These are phyloP conservation scores for Starmerella cellae DNA, from an alignment of 805 yeast genomes.

Conservation along the genomic window DNA sequence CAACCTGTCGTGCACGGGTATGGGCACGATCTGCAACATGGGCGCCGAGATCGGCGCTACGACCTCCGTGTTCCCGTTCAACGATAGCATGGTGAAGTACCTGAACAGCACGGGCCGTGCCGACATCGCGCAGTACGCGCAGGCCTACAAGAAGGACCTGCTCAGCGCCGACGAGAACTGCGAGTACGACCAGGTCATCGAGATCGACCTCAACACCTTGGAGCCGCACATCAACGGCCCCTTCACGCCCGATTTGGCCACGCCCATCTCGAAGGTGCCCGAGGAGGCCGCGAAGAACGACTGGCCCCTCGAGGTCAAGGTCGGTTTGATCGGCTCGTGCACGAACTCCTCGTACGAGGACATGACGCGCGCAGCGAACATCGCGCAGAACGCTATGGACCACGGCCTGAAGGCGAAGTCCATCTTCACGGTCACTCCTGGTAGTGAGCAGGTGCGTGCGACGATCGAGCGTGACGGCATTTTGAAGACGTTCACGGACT, in stretches of 20 bases:
- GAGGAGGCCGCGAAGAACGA: slow-evolving; percentile 69
- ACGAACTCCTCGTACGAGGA: slow-evolving; percentile 98
- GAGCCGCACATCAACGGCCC: slow-evolving; percentile 98
- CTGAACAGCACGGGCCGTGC: slow-evolving; percentile 76
- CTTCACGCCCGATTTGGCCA: slow-evolving; percentile 94
- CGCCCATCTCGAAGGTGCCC: slow-evolving; percentile 79
- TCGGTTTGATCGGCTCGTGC: slow-evolving; percentile 95
- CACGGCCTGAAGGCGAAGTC: slow-evolving; percentile 89
- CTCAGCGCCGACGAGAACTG: slow-evolving; percentile 84
- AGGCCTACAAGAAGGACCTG: slow-evolving; percentile 39
- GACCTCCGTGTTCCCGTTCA: slow-evolving; percentile 94
- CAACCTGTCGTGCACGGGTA: slow-evolving; percentile 90
- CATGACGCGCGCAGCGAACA: slow-evolving; percentile 91
- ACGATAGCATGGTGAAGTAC: slow-evolving; percentile 76
- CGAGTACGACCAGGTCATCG: slow-evolving; percentile 85
- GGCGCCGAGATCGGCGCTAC: slow-evolving; percentile 99
- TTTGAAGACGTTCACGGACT: slow-evolving; percentile 72
- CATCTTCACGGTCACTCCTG: slow-evolving; percentile 89
- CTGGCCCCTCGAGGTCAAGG: slow-evolving; percentile 90
- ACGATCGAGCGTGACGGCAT: slow-evolving; percentile 95
- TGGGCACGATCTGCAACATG: slow-evolving; percentile 99
- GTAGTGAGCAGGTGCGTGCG: slow-evolving; percentile 97
- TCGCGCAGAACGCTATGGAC: slow-evolving; percentile 76
- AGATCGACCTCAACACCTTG: slow-evolving; percentile 73
- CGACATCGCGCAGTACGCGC: slow-evolving; percentile 71